These are phyloP conservation scores for Candolleomyces efflorescens DNA, from an alignment of 768 basidiomycete genomes.

Conservation along the genomic window DNA sequence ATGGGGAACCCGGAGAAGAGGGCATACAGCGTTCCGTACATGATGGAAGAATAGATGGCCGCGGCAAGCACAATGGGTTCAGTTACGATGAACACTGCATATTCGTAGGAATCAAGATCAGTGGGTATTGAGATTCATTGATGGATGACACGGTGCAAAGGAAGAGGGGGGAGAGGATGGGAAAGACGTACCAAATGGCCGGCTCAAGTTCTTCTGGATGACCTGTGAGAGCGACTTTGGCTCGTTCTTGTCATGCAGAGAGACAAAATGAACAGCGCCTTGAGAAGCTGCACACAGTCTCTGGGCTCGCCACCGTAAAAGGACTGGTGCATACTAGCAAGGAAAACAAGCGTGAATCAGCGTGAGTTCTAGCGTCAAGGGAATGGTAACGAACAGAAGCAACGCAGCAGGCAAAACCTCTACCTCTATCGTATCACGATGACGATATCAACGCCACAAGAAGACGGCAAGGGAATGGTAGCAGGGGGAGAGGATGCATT, in stretches of 20 bases:
- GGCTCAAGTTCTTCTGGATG: constrained; percentile 45
- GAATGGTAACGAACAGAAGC: too few relatives aligned
- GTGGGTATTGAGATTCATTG: background rate
- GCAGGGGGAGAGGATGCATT: too few relatives aligned
- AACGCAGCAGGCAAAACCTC: background rate
- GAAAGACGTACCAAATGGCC: constrained; percentile 43
- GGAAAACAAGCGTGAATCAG: too few relatives aligned
- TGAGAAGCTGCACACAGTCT: constrained; percentile 38
- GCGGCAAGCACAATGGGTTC: constrained; percentile 62
- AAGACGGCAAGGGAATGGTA: background rate
- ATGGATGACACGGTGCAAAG: background rate
- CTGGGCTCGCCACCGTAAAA: constrained; percentile 49
- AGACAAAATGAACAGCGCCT: constrained; percentile 40
- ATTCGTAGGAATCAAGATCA: background rate
- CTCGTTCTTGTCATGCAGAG: constrained; percentile 43
- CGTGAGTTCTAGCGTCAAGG: too few relatives aligned
- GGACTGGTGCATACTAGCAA: constrained; percentile 52
- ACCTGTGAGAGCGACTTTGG: constrained; percentile 38
- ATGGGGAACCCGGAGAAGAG: constrained; percentile 62
- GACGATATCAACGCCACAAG: background rate
- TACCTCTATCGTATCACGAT: too few relatives aligned
- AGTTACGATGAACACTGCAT: constrained; percentile 51
- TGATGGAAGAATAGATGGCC: constrained; percentile 55
- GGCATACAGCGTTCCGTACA: constrained; percentile 61
- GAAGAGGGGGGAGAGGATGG: background rate